Evolutionary conservation across 208 protist species (phyloP), one percentile per base, ranked within the genome.

Genomic region (Leishmania turanica): DNA sequence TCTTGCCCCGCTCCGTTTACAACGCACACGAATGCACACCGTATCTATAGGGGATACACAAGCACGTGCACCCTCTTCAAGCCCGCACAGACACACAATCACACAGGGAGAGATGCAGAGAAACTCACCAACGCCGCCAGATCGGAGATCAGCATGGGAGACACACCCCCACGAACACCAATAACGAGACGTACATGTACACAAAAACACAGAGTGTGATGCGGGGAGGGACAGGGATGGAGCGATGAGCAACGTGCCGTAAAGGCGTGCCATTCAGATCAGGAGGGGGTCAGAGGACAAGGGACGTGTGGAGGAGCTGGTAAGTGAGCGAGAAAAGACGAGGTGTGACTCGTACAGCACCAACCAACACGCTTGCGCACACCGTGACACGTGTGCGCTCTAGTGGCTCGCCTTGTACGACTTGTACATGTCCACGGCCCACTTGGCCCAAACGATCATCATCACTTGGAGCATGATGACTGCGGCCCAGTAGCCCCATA

Each of bases 401-500:
- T 69, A 77, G n/a, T 79, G 45, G 42, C 71, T 89, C 19, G 51
- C 72, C 58, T 75, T 60, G 60, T 87, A 80, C 60, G 66, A 76
- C 73, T 75, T 65, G 84, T 92, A 96, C 73, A 93, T 81, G 49
- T 93, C 89, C 31, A 86, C 77, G 15, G 89, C 85, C 91, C 89
- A 94, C 70, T 88, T 84, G 34, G 88, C 68, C 93, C 91, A 95
- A 34, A 96, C 49, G 84, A 95, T 89, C 47, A 83, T 64, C 21
- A 95, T 40, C 56, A 95, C 87, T 81, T 96, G 85, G 75, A 95
- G 68, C 17, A 80, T 42, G 51, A 96, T 87, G 72, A 95, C 79
- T 15, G 90, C 87, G 1, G 77, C 62, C 91, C 91, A 95, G 79
- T 86, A 90, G 8, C 90, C 86, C 79, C 86, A 92, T 2, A 74